A percentile compares a stretch with the other conserved stretches of the same genome.
Evolutionary conservation across 441 rosid genomes (phyloP).

Genomic region (Gossypium lobatum): DNA sequence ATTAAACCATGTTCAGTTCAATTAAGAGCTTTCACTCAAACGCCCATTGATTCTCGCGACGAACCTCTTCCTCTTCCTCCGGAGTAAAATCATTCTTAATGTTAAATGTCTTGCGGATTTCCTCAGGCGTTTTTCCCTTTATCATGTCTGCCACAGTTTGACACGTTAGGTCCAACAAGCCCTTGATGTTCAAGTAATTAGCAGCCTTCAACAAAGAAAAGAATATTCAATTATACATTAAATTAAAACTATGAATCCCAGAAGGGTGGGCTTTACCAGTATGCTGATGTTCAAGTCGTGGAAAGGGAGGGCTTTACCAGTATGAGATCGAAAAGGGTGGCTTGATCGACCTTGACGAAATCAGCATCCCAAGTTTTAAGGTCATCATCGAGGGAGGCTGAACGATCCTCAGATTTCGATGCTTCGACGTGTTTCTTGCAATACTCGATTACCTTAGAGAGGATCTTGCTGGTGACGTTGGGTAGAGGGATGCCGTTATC

Average conservation of each 20-base stretch:
- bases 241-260: not conserved
- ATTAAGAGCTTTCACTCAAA: conserved; percentile 24
- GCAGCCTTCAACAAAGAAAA: conserved; percentile 29
- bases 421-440: conserved; percentile 42
- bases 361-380: conserved; percentile 41
- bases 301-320: conserved; percentile 20
- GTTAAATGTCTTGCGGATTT: conserved; percentile 32
- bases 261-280: conserved; percentile 21
- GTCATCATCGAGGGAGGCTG: conserved; percentile 20
- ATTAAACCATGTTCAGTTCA: not conserved
- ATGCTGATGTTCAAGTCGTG: conserved; percentile 5
- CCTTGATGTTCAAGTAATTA: conserved; percentile 35
- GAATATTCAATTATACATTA: not conserved
- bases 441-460: conserved; percentile 41
- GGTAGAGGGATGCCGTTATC: conserved; percentile 38
- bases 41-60: conserved; percentile 48
- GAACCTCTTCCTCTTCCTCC: conserved; percentile 38
- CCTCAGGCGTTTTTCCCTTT: conserved; percentile 40
- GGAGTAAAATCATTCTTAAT: conserved; percentile 37
- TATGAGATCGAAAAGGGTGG: conserved; percentile 45
- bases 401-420: not conserved
- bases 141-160: conserved; percentile 43
- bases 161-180: conserved; percentile 42
- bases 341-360: conserved; percentile 43
- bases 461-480: conserved; percentile 37